phyloP scores from a whole-genome alignment of 306 rosid species.

The Inga oerstediana region DNA sequence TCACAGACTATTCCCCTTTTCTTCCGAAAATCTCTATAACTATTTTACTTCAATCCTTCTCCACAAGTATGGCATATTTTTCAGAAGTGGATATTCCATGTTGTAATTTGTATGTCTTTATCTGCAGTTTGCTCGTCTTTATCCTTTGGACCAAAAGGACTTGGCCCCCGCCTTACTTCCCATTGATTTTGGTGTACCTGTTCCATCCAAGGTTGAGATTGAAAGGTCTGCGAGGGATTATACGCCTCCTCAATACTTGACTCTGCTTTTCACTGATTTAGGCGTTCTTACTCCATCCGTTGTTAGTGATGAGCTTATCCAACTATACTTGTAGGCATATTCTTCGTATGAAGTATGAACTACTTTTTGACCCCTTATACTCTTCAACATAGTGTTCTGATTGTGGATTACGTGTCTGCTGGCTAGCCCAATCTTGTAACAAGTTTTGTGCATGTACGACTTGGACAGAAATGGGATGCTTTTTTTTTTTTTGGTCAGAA shows the following conservation, averaged over 20 bases:
- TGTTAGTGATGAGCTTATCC: conserved; percentile 97
- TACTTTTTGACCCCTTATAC: not conserved
- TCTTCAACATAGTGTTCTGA: not conserved
- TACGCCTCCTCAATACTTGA: conserved; percentile 95
- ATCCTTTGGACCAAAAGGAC: conserved; percentile 96
- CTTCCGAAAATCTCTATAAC: not conserved
- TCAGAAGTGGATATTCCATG: conserved; percentile 16
- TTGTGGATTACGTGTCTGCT: conserved; percentile 17
- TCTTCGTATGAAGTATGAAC: not conserved
- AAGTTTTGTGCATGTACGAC: conserved; percentile 10
- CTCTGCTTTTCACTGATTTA: conserved; percentile 89
- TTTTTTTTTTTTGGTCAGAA: not conserved
- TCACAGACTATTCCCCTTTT: conserved; percentile 6
- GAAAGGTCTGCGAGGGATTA: conserved; percentile 94
- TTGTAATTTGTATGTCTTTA: conserved; percentile 11
- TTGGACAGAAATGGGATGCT: conserved; percentile 7
- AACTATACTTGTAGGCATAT: conserved; percentile 69
- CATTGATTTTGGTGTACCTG: conserved; percentile 89
- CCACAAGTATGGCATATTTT: not conserved
- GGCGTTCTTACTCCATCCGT: conserved; percentile 96
- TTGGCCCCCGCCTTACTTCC: conserved; percentile 87
- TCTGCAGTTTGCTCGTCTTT: conserved; percentile 93
- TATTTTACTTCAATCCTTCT: conserved; percentile 12
- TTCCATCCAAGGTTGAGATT: conserved; percentile 93
- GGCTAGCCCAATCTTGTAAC: conserved; percentile 30